Evolutionary conservation across 2,329 filamentous ascomycete species (phyloP).

Genomic region (Venturiaceae sp.): DNA sequence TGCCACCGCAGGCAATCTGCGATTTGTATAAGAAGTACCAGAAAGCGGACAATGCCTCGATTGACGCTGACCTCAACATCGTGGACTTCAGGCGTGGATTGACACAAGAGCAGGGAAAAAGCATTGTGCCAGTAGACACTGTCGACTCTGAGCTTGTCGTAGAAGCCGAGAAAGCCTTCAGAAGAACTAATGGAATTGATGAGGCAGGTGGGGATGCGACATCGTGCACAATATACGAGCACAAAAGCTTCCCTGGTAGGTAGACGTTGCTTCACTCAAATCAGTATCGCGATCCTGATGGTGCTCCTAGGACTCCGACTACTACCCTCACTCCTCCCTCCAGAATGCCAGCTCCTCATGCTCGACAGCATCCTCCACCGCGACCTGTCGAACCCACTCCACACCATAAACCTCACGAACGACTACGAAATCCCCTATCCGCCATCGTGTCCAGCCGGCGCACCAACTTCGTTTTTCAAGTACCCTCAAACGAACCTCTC

Average conservation of each 20-base stretch:
- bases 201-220: neutral
- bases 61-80: conserved; percentile 4
- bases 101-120: neutral
- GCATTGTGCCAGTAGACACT: neutral
- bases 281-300: neutral
- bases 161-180: neutral
- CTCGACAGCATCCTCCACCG: conserved; percentile 67
- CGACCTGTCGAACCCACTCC: conserved; percentile 61
- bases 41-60: neutral
- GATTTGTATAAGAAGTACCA: conserved; percentile 1
- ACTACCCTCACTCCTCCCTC: conserved; percentile 64
- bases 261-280: neutral
- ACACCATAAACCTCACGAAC: conserved; percentile 84
- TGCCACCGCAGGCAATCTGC: conserved; percentile 2
- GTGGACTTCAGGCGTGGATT: conserved; percentile 7
- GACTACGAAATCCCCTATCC: conserved; percentile 66
- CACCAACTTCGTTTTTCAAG: conserved; percentile 43
- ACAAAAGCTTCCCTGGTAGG: conserved; percentile 5
- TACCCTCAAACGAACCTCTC: conserved; percentile 5
- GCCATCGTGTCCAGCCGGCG: neutral
- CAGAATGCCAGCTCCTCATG: conserved; percentile 56
- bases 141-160: neutral
- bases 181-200: neutral
- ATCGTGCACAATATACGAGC: conserved; percentile 1
- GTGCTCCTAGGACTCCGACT: conserved; percentile 60